phyloP scores from a whole-genome alignment of 1,139 yeast genomes.

The Blastobotrys malaysiensis region DNA sequence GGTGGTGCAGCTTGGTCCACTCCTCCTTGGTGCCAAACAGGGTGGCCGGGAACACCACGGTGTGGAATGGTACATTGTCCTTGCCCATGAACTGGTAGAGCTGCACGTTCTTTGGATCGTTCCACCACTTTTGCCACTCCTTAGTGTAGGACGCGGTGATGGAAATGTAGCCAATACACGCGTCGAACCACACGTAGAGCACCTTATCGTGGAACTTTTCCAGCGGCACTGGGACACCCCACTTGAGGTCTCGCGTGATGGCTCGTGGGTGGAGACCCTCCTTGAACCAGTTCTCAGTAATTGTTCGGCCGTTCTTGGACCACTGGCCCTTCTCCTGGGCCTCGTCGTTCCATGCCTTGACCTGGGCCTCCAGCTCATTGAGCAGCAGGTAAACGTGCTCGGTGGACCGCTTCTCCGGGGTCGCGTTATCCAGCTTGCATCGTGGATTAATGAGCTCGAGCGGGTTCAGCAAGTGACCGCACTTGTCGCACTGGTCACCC shows the following conservation, averaged over 20 bases:
- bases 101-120: slow-evolving; percentile 74
- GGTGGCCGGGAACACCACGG: slow-evolving; percentile 93
- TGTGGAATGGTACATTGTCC: slow-evolving; percentile 97
- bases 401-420: slow-evolving; percentile 75
- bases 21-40: slow-evolving; percentile 80
- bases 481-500: slow-evolving; percentile 98
- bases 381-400: slow-evolving; percentile 80
- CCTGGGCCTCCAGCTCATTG: slow-evolving; percentile 73
- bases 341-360: slow-evolving; percentile 65
- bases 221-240: slow-evolving; percentile 98
- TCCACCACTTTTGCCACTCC: slow-evolving; percentile 89
- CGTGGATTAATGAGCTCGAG: slow-evolving; percentile 90
- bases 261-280: slow-evolving; percentile 93
- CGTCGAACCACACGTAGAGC: slow-evolving; percentile 97
- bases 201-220: slow-evolving; percentile 77
- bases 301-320: slow-evolving; percentile 86
- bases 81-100: slow-evolving; percentile 98
- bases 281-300: slow-evolving; percentile 88
- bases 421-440: slow-evolving; percentile 82
- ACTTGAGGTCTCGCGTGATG: slow-evolving; percentile 90
- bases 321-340: slow-evolving; percentile 71
- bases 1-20: slow-evolving; percentile 90
- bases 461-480: slow-evolving; percentile 86
- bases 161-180: slow-evolving; percentile 92
- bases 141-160: slow-evolving; percentile 91